Conservation (phyloP, 2,329 filamentous ascomycete genomes). For the Neoarthrinium moseri region DNA sequence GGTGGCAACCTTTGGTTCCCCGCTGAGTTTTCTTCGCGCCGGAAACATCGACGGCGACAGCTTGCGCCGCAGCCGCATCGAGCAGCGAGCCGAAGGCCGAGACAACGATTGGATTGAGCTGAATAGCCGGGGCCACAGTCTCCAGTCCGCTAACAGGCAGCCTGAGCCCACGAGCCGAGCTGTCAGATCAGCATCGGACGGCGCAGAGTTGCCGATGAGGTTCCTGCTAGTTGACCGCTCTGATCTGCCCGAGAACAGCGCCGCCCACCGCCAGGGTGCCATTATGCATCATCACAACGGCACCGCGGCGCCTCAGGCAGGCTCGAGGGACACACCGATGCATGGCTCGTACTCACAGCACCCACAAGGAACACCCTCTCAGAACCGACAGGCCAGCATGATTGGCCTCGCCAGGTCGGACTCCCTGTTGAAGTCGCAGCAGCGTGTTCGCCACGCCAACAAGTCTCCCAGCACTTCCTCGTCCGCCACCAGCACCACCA, state of each 20-base stretch:
- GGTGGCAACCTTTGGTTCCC: not conserved
- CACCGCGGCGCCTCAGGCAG: not conserved
- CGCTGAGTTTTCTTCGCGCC: not conserved
- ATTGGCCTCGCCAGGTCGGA: constrained; percentile 4
- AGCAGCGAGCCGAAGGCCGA: not conserved
- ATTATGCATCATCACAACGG: too few relatives aligned
- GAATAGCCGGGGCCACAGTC: not conserved
- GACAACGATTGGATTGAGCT: not conserved
- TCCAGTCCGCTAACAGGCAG: too few relatives aligned
- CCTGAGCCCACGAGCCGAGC: too few relatives aligned
- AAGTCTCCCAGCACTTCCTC: not conserved
- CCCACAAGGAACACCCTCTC: too few relatives aligned
- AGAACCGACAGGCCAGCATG: too few relatives aligned
- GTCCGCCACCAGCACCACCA: not conserved
- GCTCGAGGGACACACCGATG: not conserved
- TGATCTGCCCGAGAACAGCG: not conserved
- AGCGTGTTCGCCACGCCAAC: not conserved
- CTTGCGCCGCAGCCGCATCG: not conserved
- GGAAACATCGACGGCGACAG: not conserved
- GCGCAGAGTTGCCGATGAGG: too few relatives aligned
- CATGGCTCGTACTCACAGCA: not conserved
- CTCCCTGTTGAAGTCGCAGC: not conserved
- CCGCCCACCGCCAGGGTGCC: not conserved
- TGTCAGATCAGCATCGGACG: too few relatives aligned
- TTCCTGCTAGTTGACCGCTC: not conserved